Percentiles rank a stretch among this genome's conserved stretches.
phyloP scores from a whole-genome alignment of 2,329 filamentous ascomycete species.

The Trichoderma brevicompactum region DNA sequence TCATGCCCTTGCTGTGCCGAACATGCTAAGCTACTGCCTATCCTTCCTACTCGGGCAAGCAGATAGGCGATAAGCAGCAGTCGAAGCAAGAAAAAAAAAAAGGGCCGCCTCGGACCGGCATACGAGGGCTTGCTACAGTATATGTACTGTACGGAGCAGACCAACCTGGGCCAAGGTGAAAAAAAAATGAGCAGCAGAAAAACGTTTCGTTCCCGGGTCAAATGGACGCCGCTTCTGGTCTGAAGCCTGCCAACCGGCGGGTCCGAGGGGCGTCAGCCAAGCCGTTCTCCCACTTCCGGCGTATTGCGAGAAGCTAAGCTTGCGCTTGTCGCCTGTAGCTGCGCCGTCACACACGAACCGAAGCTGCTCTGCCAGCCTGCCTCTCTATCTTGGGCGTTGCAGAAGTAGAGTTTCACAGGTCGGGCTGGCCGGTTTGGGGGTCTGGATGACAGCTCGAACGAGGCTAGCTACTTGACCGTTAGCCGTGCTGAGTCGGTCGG shows the following conservation, averaged over 20 bases:
- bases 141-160: constrained; percentile 11
- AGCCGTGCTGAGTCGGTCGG: constrained; percentile 9
- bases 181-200: not conserved
- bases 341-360: constrained; percentile 9
- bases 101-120: constrained; percentile 12
- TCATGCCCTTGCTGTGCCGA: constrained; percentile 5
- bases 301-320: constrained; percentile 11
- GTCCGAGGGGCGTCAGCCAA: constrained; percentile 25
- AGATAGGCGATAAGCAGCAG: constrained; percentile 19
- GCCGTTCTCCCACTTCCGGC: constrained; percentile 24
- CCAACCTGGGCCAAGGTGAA: not conserved
- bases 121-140: constrained; percentile 15
- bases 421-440: constrained; percentile 24
- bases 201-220: not conserved
- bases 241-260: constrained; percentile 23
- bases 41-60: constrained; percentile 28
- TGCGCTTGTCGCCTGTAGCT: constrained; percentile 14
- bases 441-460: not conserved
- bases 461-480: not conserved
- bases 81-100: constrained; percentile 7
- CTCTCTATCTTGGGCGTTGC: not conserved
- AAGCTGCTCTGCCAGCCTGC: not conserved
- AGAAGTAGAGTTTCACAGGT: constrained; percentile 10
- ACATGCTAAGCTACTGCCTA: constrained; percentile 17
- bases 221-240: constrained; percentile 25